These are phyloP conservation scores for Pichia thaimueangensis DNA, from an alignment of 805 yeast genomes.

Conservation along the genomic window DNA sequence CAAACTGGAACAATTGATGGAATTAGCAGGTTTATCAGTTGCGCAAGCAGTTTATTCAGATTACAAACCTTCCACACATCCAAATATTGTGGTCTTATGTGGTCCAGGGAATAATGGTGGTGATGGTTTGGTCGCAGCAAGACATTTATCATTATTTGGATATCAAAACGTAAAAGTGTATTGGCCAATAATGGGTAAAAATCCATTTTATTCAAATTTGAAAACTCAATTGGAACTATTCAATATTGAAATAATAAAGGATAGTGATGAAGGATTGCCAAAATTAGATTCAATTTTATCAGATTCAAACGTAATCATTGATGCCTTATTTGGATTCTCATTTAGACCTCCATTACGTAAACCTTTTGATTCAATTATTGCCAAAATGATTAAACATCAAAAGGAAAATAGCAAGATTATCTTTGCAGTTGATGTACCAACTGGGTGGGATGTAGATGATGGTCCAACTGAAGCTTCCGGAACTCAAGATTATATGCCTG, in stretches of 20 bases:
- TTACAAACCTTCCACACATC: constrained; percentile 46
- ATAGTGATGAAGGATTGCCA: neutral
- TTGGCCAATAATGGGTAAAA: constrained; percentile 66
- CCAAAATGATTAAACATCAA: constrained; percentile 32
- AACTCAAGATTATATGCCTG: constrained; percentile 40
- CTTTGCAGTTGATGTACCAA: constrained; percentile 83
- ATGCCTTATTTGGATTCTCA: constrained; percentile 89
- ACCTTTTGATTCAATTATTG: constrained; percentile 55
- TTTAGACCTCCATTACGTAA: constrained; percentile 82
- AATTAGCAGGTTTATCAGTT: constrained; percentile 89
- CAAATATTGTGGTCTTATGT: constrained; percentile 51
- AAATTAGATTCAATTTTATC: constrained; percentile 25
- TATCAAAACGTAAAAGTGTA: constrained; percentile 61
- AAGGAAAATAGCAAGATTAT: constrained; percentile 41
- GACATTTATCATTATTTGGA: constrained; percentile 80
- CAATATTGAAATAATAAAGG: constrained; percentile 48
- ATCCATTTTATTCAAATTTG: constrained; percentile 52
- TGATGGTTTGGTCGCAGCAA: constrained; percentile 92
- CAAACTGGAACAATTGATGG: constrained; percentile 88
- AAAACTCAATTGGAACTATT: constrained; percentile 61
- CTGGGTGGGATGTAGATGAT: constrained; percentile 93
- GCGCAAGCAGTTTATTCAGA: constrained; percentile 75
- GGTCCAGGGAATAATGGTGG: constrained; percentile 99
- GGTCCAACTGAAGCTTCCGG: constrained; percentile 53
- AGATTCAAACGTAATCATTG: constrained; percentile 51